Evolutionary conservation across 192 early-diverging fungal species (phyloP), one percentile per base, ranked within the genome.

Genomic region (Polychytrium aggregatum): DNA sequence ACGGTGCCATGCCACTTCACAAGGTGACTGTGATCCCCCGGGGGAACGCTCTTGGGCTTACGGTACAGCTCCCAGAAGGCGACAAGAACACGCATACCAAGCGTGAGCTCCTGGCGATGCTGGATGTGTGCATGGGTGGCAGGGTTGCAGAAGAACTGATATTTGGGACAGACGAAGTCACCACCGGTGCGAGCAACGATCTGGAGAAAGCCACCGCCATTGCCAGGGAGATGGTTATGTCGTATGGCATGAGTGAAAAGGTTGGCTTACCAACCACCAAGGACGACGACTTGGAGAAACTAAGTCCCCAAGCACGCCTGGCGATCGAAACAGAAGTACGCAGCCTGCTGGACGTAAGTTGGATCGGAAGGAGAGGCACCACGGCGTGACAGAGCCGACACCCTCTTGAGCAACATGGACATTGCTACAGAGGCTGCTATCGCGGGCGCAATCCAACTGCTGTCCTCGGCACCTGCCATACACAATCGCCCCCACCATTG

Each of bases 41-140:
- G 26, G 94, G 94, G 3, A 74, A 79, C 34, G 76, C 86, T 6
- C 57, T 92, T 36, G 89, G 89, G 10, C 62, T 84, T 24, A 96
- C 93, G 0, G 84, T 97, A 13, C 90, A 92, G 65, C 62, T 99
- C 47, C 97, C 97, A 3, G 90, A 94, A 48, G 81, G 79, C 57
- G 93, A 96, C 63, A 84, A 82, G 26, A 63, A 67, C 70, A 86
- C 26, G 71, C 77, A 37, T 76, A 91, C 85, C 16, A 76, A 79
- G 58, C 74, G 84, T 29, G 91, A 97, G 60, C 84, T 86, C 46
- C 42, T 85, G 39, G 92, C 96, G 20, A 71, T 82, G 58, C 65
- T 97, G 27, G 94, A 98, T 66, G 92, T 99, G 14, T 86, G 83
- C 54, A 92, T 99, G 92, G 97, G 94, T 31, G 97, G 97, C n/a